Base-by-base conservation (phyloP, 192 early-diverging fungal genomes). In the Phycomyces blakesleeanus region DNA sequence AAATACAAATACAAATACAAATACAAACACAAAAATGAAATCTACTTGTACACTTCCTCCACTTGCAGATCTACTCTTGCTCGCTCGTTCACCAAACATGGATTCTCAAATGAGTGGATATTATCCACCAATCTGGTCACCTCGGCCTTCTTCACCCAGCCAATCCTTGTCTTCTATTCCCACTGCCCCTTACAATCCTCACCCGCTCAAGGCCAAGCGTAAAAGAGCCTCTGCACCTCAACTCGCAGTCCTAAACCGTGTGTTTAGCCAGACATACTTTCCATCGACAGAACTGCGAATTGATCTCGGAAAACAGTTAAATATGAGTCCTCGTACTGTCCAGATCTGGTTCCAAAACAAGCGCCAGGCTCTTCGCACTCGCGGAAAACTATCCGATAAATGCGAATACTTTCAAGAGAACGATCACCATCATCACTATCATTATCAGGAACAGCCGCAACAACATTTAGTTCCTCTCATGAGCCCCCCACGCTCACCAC, bases 261-360 rank as follows among this genome's bases (percentile, higher is more conserved):
- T 90, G 54, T 87, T 90, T 66, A 73, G 72, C 52, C 75, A 82
- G 42, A 91, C 87, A 15, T 82, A 78, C 42, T 88, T 90, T 52
- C 93, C 93, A 18, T 87, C 84, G 22, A 85, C 89, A 8, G 85
- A 89, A 57, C 70, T 86, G 67, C 84, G 93, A 50, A 70, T 86
- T 50, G 80, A 80, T 34, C 80, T 95, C 14, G 91, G 88, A n/a
- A 75, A 75, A 26, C 73, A 76, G 44, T 78, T 92, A 14, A 78
- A 83, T 61, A 93, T 95, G 93, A 84, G 86, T 27, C 88, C 91
- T 22, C 84, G 91, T 38, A 86, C 86, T 18, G 89, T 95, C 22
- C 93, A 95, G 73, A 88, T 95, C 58, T 95, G 93, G 93, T 95
- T 95, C 74, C 93, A 95, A 72, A 95, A 95, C 78, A 82, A 85